Evolutionary conservation across 2,329 filamentous ascomycete species (phyloP).

Genomic region (Hypoxylon sp.): DNA sequence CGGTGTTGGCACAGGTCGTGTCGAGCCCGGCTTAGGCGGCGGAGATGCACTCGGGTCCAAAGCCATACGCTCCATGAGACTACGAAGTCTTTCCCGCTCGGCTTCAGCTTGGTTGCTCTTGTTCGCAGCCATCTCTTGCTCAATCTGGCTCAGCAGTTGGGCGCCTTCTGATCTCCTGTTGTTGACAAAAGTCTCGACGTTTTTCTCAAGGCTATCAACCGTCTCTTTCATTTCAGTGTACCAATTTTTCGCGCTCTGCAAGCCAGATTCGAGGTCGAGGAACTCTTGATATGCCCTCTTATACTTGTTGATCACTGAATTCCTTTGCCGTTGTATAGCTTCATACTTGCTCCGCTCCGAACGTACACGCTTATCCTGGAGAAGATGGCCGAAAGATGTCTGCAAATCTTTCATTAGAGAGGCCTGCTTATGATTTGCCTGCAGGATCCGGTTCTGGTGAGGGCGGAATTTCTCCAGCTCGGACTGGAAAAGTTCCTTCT

Average conservation of each 20-base stretch:
- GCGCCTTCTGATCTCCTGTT: constrained; percentile 93
- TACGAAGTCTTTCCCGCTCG: constrained; percentile 86
- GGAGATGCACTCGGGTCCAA: constrained; percentile 72
- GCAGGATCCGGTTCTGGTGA: constrained; percentile 89
- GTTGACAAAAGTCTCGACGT: constrained; percentile 96
- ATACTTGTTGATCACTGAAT: constrained; percentile 85
- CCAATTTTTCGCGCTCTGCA: constrained; percentile 90
- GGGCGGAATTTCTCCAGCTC: constrained; percentile 98
- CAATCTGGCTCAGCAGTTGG: constrained; percentile 88
- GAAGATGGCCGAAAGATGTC: constrained; percentile 82
- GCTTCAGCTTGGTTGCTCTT: constrained; percentile 76
- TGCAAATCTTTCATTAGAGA: constrained; percentile 96
- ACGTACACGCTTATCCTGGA: constrained; percentile 94
- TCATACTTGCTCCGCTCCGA: constrained; percentile 97
- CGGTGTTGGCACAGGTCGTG: constrained; percentile 59
- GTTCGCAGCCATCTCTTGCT: constrained; percentile 77
- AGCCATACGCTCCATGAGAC: constrained; percentile 95
- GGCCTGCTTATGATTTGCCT: constrained; percentile 95
- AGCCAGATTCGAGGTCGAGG: constrained; percentile 85
- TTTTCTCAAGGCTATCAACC: constrained; percentile 90
- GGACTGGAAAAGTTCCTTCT: constrained; percentile 90
- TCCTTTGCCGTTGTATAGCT: constrained; percentile 83
- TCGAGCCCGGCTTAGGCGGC: constrained; percentile 54
- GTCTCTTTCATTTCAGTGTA: constrained; percentile 97
- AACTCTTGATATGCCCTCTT: constrained; percentile 94